Evolutionary conservation across 148 eudicot species (phyloP).

Genomic region (Chenopodium quinoa): DNA sequence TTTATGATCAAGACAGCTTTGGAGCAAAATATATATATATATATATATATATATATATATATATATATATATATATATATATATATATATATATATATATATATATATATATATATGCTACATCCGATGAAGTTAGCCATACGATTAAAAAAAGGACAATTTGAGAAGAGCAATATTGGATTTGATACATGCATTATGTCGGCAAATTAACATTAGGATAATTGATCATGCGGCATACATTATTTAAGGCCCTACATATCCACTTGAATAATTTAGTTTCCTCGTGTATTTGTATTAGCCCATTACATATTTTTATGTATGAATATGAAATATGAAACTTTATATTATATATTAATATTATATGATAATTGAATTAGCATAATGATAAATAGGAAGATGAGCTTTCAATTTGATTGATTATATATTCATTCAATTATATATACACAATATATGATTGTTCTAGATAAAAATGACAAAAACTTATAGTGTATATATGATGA

Average conservation of each 20-base stretch:
- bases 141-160: background rate
- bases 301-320: background rate
- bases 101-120: background rate
- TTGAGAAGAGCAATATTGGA: constrained; percentile 13
- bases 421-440: background rate
- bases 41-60: no score
- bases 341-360: no score
- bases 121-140: background rate
- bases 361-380: no score
- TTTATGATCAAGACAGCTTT: constrained; percentile 5
- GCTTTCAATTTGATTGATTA: background rate
- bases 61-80: no score
- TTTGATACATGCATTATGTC: constrained; percentile 16
- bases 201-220: background rate
- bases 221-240: background rate
- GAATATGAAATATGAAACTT: background rate
- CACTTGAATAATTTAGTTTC: background rate
- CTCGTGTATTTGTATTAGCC: constrained; percentile 14
- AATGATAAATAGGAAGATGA: background rate
- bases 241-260: constrained; percentile 5
- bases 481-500: constrained; percentile 16
- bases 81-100: no score
- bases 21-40: no score
- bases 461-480: background rate
- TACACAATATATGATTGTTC: background rate